Evolutionary conservation across 805 yeast species (phyloP), one percentile per base, ranked within the genome.

Genomic region (Monosporozyma aerobia): DNA sequence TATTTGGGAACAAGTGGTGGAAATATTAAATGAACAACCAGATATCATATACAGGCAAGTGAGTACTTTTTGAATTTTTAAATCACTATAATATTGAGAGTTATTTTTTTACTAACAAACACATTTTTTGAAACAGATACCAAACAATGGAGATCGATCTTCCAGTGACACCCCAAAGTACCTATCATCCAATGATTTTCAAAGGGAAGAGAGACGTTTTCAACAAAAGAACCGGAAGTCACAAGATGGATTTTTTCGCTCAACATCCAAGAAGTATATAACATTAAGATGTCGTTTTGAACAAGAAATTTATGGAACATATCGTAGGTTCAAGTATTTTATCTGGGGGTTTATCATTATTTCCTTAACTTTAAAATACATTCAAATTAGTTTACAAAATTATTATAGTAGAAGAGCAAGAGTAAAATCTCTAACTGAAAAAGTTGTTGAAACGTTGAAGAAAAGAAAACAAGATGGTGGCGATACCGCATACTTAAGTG

Each of bases 41-140:
- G 87, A 82, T 66, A 76, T 84, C 64, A 80, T 77, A 70, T 85
- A 85, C 79, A 83, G 94, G 87, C 87, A 82, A 77, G 87, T 82
- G 77, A 62, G 65, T 66, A 60, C 51, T 25, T 27, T 29, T 29
- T 53, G 57, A 53, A 53, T 49, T 56, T 52, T 32, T 41, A 50
- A 35, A 50, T 46, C 22, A 29, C 3, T 13, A 27, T 10, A 32
- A 32, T 25, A 9, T 2, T 3, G 13, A 22, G 8, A 8, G 4
- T n/a, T 37, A 23, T 14, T 27, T 39, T 39, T 41, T 16, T 41
- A 46, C 43, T 47, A 41, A 51, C 50, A 44, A 14, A 29, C 3
- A 35, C 7, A 19, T 19, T 13, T 35, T 14, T 49, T 35, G 32
- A 47, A 44, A 22, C 63, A 65, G 69, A 32, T 60, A 63, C 57